Evolutionary conservation across 495 filamentous ascomycete genomes (phyloP), one percentile per base, ranked within the genome.

Genomic region (Hypoxylon rickii): DNA sequence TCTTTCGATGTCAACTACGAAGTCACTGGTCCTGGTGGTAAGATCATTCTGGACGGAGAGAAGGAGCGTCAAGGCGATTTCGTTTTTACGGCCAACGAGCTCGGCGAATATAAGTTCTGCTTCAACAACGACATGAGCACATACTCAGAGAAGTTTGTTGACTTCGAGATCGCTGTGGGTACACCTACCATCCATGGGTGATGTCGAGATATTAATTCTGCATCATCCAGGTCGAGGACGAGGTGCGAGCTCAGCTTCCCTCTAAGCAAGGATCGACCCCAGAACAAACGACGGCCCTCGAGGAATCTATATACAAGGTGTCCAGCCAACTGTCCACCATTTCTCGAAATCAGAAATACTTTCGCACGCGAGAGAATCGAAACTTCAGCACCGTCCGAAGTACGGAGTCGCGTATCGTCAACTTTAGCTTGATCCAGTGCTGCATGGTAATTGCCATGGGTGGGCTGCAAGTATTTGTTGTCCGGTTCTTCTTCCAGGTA

Each of bases 121-220:
- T 97, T 99, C 78, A 87, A 94, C 75, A 99, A 97, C 65, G 89
- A 96, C 65, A 96, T 97, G 89, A 94, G 89, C 63, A 97, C 93
- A 2, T 96, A 94, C 65, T 86, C 93, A 17, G 95, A 99, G 77
- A 99, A 99, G 75, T 86, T 93, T 74, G 92, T 99, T 45, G 94
- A 99, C 70, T 97, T 99, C 67, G 95, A 99, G 76, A 96, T 99
- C 70, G 82, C 94, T 61, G 94, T 97, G 77, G 55, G 88, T 75
- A 29, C 21, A 17, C 44, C 52, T 54, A 32, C 37, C 17, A 11
- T 24, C 42, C 15, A 4, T 4, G 3, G 17, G n/a, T n/a, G n/a
- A n/a, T 13, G 44, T 16, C 0, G 12, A 8, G 15, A 32, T 22
- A 38, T 52, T 50, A 26, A 41, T 46, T 20, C 3, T 3, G 19